Evolutionary conservation across 2,329 filamentous ascomycete species (phyloP).

Genomic region (Endocalyx cinctus): DNA sequence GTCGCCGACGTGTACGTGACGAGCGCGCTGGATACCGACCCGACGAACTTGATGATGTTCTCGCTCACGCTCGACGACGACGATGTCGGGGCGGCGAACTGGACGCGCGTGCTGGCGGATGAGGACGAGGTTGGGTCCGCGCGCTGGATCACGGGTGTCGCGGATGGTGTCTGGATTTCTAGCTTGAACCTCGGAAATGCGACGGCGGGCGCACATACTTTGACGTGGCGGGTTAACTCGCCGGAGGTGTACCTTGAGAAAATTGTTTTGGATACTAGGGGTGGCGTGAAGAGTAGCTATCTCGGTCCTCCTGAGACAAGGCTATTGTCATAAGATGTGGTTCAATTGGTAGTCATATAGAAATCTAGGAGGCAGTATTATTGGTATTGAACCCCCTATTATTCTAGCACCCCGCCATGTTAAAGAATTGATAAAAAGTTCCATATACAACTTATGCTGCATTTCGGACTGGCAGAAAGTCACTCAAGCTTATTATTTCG

Average conservation of each 20-base stretch:
- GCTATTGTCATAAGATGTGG: conserved; percentile 5
- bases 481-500: too few relatives aligned
- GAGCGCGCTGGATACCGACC: conserved; percentile 45
- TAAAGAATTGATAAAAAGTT: too few relatives aligned
- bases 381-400: too few relatives aligned
- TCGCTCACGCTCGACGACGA: conserved; percentile 45
- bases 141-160: conserved; percentile 45
- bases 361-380: too few relatives aligned
- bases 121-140: conserved; percentile 37
- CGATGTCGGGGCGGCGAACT: conserved; percentile 30
- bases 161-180: conserved; percentile 45
- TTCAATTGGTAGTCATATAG: too few relatives aligned
- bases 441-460: too few relatives aligned
- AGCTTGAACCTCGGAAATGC: conserved; percentile 25
- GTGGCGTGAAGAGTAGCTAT: conserved; percentile 29
- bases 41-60: conserved; percentile 43
- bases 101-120: conserved; percentile 30
- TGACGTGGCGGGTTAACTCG: conserved; percentile 26
- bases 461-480: too few relatives aligned
- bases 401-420: too few relatives aligned
- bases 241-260: conserved; percentile 34
- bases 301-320: conserved; percentile 29
- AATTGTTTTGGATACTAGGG: conserved; percentile 28
- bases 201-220: conserved; percentile 20
- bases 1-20: conserved; percentile 31